Evolutionary conservation across 2,329 filamentous ascomycete genomes (phyloP).

Genomic region (Cercospora canescens): DNA sequence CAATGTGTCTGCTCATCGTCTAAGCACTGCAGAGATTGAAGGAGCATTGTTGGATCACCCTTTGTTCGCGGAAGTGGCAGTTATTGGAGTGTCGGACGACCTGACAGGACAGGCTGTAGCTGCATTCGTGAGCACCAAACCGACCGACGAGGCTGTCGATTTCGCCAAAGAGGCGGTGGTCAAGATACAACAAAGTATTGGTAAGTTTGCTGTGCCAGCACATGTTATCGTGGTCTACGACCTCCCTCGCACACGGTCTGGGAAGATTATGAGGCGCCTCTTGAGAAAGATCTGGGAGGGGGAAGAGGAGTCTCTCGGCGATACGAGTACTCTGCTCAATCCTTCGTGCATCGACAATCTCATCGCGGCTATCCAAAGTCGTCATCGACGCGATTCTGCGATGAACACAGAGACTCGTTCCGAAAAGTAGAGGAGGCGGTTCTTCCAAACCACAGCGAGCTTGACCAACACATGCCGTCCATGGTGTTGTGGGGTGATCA

Average conservation of each 20-base stretch:
- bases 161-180: background rate
- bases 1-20: conserved; percentile 86
- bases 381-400: background rate
- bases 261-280: background rate
- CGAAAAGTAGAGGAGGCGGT: too few species aligned
- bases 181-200: background rate
- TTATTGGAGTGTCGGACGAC: background rate
- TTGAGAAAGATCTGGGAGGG: background rate
- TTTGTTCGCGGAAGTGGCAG: background rate
- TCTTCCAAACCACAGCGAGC: too few species aligned
- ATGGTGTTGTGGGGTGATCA: too few species aligned
- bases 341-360: background rate
- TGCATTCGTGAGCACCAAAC: background rate
- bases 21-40: conserved; percentile 39
- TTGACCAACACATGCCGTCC: too few species aligned
- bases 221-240: background rate
- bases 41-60: background rate
- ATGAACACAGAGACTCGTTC: background rate
- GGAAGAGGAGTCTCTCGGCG: background rate
- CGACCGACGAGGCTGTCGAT: conserved; percentile 75
- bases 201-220: background rate
- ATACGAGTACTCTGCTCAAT: background rate
- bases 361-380: background rate
- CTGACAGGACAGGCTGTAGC: background rate
- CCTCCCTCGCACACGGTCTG: background rate